Evolutionary conservation across 2,329 filamentous ascomycete species (phyloP).

Genomic region (Cercospora brassicicola): DNA sequence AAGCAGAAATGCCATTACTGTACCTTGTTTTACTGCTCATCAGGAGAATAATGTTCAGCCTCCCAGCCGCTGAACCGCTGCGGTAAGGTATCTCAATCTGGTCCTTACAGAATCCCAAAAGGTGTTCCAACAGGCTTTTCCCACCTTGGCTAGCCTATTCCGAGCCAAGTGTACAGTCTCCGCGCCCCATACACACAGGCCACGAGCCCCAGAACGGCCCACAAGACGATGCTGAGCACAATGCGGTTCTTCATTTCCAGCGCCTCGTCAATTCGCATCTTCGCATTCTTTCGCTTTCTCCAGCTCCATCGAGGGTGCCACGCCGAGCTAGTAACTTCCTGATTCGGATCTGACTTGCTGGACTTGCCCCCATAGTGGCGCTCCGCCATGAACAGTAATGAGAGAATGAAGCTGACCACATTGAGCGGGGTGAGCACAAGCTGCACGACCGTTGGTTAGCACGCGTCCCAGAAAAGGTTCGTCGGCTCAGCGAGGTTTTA

Average conservation of each 20-base stretch:
- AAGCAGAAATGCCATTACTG: neutral
- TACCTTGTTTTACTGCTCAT: neutral
- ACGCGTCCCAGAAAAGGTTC: neutral
- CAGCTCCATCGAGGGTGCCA: slow-evolving; percentile 25
- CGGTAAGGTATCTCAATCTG: neutral
- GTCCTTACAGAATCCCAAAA: neutral
- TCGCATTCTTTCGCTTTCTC: slow-evolving; percentile 58
- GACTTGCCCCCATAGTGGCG: slow-evolving; percentile 51
- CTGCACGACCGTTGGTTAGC: slow-evolving; percentile 22
- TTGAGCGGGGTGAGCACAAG: slow-evolving; percentile 62
- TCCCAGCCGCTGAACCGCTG: neutral
- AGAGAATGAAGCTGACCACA: slow-evolving; percentile 65
- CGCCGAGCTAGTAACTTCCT: slow-evolving; percentile 41
- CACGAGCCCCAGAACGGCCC: slow-evolving; percentile 32
- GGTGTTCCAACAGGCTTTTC: neutral
- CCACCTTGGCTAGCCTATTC: neutral
- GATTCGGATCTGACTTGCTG: slow-evolving; percentile 47
- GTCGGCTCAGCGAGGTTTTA: slow-evolving; percentile 13
- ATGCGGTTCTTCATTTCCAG: slow-evolving; percentile 60
- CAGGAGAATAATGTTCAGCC: neutral
- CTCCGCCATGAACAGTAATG: slow-evolving; percentile 61
- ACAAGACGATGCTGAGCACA: slow-evolving; percentile 51
- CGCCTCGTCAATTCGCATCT: slow-evolving; percentile 63
- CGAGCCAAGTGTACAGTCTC: slow-evolving; percentile 28
- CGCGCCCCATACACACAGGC: slow-evolving; percentile 26